Conservation (phyloP, 2,329 filamentous ascomycete species). For the Colletotrichum gigasporum region DNA sequence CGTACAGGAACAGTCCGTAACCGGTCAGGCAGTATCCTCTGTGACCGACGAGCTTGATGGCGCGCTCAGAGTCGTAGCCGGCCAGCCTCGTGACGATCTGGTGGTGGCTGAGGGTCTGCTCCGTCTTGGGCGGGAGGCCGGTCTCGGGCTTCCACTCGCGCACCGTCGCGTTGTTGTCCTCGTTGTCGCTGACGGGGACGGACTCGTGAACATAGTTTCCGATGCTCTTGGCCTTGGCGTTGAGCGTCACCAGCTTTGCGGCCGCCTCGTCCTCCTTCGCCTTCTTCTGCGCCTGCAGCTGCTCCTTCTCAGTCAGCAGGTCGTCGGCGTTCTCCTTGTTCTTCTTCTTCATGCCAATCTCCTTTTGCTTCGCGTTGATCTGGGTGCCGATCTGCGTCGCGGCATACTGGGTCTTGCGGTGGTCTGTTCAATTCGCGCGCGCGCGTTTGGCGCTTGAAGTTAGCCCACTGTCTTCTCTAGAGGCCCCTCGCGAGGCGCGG, state of each 20-base stretch:
- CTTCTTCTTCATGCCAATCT: constrained; percentile 93
- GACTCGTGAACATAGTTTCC: constrained; percentile 93
- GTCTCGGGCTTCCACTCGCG: constrained; percentile 85
- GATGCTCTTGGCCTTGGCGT: constrained; percentile 82
- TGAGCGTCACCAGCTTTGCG: constrained; percentile 70
- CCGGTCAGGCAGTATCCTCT: constrained; percentile 91
- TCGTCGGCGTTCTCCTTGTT: constrained; percentile 89
- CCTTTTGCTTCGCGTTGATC: constrained; percentile 90
- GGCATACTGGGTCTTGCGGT: constrained; percentile 71
- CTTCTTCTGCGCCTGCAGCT: constrained; percentile 85
- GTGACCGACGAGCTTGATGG: constrained; percentile 93
- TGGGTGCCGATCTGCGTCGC: constrained; percentile 83
- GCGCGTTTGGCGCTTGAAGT: no score
- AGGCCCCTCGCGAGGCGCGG: neutral
- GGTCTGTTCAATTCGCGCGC: constrained; percentile 12
- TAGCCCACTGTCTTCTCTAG: neutral
- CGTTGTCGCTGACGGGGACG: constrained; percentile 84
- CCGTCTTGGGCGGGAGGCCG: constrained; percentile 73
- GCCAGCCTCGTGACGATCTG: constrained; percentile 89
- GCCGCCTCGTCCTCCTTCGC: constrained; percentile 76
- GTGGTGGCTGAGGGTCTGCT: constrained; percentile 85
- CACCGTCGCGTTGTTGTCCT: constrained; percentile 82
- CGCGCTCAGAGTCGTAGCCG: constrained; percentile 92
- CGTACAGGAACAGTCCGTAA: constrained; percentile 82
- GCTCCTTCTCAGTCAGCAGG: constrained; percentile 79